Evolutionary conservation across 805 yeast species (phyloP).

Genomic region (Yamadazyma paraphyllophila): DNA sequence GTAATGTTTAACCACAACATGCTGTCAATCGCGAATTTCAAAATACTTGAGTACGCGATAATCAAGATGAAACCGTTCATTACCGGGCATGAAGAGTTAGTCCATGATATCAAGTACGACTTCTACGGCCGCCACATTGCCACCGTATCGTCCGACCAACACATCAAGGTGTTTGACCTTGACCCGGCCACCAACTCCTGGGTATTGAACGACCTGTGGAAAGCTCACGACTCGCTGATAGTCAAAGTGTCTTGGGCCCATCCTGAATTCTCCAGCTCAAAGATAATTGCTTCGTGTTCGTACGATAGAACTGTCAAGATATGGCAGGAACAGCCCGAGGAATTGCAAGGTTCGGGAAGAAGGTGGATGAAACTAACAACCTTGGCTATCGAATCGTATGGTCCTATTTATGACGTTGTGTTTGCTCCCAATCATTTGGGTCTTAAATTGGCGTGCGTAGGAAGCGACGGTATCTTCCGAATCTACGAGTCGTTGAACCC

Average conservation of each 20-base stretch:
- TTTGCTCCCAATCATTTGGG: constrained; percentile 88
- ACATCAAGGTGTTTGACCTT: constrained; percentile 81
- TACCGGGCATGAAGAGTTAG: constrained; percentile 90
- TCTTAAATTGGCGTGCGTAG: constrained; percentile 78
- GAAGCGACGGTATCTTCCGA: constrained; percentile 82
- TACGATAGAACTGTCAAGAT: constrained; percentile 85
- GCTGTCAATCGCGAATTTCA: constrained; percentile 1
- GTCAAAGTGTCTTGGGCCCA: constrained; percentile 88
- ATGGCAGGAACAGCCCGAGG: constrained; percentile 89
- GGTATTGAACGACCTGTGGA: constrained; percentile 87
- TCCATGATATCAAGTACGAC: constrained; percentile 88
- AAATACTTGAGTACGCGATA: neutral
- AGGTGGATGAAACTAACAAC: constrained; percentile 79
- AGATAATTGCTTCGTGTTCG: constrained; percentile 81
- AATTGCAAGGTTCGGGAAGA: constrained; percentile 70
- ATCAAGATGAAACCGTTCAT: constrained; percentile 60
- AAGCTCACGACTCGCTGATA: constrained; percentile 89
- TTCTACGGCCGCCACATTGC: constrained; percentile 91
- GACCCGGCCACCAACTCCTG: constrained; percentile 68
- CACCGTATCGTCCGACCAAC: constrained; percentile 93
- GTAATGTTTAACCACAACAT: constrained; percentile 10
- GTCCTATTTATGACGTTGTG: constrained; percentile 85
- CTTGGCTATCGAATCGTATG: constrained; percentile 74
- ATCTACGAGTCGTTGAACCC: constrained; percentile 90
- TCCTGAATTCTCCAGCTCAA: constrained; percentile 78